Percentiles rank a stretch among this genome's conserved stretches.
Conservation (phyloP, 2,329 filamentous ascomycete species). For the Penicillium sp. region DNA sequence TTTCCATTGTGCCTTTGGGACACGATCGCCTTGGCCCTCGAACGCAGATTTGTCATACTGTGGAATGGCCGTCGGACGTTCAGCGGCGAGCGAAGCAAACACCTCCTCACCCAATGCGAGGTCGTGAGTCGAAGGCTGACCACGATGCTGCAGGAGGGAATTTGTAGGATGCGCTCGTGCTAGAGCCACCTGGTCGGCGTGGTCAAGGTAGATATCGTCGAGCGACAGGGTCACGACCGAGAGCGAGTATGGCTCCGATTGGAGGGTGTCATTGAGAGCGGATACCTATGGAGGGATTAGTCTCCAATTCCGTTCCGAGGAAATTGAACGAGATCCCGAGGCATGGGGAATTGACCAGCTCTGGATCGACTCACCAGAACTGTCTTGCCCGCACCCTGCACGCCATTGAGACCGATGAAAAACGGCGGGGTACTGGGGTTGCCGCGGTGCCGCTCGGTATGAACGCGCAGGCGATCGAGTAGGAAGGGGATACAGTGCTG, state of each 20-base stretch:
- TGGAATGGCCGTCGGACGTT: conserved; percentile 61
- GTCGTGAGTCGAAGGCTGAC: conserved; percentile 83
- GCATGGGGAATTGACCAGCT: not conserved
- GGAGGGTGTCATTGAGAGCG: conserved; percentile 61
- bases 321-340: conserved; percentile 1
- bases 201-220: conserved; percentile 84
- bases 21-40: conserved; percentile 72
- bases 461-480: conserved; percentile 56
- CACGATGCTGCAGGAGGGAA: conserved; percentile 73
- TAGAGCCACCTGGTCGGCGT: conserved; percentile 64
- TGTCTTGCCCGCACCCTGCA: conserved; percentile 91
- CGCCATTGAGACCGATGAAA: conserved; percentile 83
- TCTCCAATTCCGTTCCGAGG: conserved; percentile 11
- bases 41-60: conserved; percentile 81
- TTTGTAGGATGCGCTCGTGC: conserved; percentile 67
- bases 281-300: conserved; percentile 47
- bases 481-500: conserved; percentile 76
- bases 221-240: conserved; percentile 73
- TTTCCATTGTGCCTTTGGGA: conserved; percentile 61
- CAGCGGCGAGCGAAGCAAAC: conserved; percentile 57
- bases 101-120: conserved; percentile 61
- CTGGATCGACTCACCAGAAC: conserved; percentile 61
- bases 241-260: conserved; percentile 56
- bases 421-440: conserved; percentile 57
- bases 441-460: conserved; percentile 46